Conservation (phyloP, 2,329 filamentous ascomycete species). For the Acarospora socialis region DNA sequence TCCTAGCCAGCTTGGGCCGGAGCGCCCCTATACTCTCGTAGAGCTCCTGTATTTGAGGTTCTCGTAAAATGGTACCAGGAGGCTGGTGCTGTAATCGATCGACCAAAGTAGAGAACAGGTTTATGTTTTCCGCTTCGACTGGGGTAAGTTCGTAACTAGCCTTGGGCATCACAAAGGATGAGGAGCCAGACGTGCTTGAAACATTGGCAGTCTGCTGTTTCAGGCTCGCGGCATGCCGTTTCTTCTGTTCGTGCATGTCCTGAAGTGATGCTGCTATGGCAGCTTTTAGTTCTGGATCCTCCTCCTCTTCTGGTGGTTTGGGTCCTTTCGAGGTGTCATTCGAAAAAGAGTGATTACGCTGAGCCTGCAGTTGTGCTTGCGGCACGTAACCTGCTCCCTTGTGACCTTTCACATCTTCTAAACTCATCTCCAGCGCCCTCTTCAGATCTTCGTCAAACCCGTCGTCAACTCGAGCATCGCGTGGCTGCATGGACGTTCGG, state of each 20-base stretch:
- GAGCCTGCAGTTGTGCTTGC: conserved; percentile 38
- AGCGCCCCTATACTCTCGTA: conserved; percentile 95
- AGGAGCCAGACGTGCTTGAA: conserved; percentile 34
- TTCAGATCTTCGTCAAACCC: conserved; percentile 92
- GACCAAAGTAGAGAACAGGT: conserved; percentile 84
- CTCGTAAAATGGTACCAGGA: conserved; percentile 85
- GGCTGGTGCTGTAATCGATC: conserved; percentile 91
- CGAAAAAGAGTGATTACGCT: conserved; percentile 20
- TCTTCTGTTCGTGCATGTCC: conserved; percentile 98
- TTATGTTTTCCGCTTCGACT: conserved; percentile 94
- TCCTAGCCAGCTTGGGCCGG: conserved; percentile 82
- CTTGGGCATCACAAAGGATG: conserved; percentile 49
- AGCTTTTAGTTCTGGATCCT: conserved; percentile 84
- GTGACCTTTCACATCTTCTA: conserved; percentile 77
- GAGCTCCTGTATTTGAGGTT: conserved; percentile 94
- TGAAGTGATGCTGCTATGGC: conserved; percentile 89
- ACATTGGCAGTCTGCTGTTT: conserved; percentile 58
- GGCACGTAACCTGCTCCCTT: conserved; percentile 57
- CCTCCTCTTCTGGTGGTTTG: conserved; percentile 52
- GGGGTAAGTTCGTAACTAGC: conserved; percentile 90
- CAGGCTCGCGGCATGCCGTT: conserved; percentile 68
- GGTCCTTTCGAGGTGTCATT: conserved; percentile 19
- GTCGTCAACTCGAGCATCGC: conserved; percentile 74
- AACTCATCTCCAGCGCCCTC: conserved; percentile 84
- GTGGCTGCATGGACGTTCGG: conserved; percentile 71